These are phyloP conservation scores for Neonectria coccinea DNA, from an alignment of 2,329 filamentous ascomycete genomes.

Conservation along the genomic window DNA sequence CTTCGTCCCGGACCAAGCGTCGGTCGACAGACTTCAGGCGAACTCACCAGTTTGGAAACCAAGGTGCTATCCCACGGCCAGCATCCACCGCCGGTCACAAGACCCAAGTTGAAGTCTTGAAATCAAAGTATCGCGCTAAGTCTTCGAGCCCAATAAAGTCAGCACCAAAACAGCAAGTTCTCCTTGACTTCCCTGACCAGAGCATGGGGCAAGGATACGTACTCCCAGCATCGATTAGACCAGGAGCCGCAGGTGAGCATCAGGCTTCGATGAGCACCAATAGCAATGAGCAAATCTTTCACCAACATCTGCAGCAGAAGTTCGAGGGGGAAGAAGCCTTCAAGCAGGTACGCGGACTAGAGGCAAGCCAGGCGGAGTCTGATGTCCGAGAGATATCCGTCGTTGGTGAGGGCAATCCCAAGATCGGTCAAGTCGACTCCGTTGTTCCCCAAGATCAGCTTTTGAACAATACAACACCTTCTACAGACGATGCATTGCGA, in stretches of 20 bases:
- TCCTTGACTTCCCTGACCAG: not conserved
- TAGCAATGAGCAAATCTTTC: not conserved
- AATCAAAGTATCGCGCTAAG: not conserved
- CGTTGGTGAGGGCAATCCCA: not conserved
- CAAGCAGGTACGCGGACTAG: not conserved
- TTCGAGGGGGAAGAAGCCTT: constrained; percentile 1
- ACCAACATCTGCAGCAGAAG: not conserved
- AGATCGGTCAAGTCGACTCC: not conserved
- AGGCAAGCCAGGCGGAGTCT: not conserved
- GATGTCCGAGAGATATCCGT: not conserved
- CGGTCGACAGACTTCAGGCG: not conserved
- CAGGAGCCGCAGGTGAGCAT: not conserved
- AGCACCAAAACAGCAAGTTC: not conserved
- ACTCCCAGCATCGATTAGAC: not conserved
- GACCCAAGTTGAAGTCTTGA: not conserved
- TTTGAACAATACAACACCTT: not conserved
- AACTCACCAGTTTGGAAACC: not conserved
- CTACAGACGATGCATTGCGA: not conserved
- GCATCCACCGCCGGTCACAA: constrained; percentile 1
- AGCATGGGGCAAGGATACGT: too few relatives aligned
- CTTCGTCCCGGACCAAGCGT: not conserved
- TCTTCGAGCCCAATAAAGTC: not conserved
- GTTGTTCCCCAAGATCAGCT: not conserved
- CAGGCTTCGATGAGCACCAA: not conserved
- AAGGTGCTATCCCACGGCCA: not conserved